Conservation (phyloP, 495 filamentous ascomycete species). For the Endocarpon pusillum region DNA sequence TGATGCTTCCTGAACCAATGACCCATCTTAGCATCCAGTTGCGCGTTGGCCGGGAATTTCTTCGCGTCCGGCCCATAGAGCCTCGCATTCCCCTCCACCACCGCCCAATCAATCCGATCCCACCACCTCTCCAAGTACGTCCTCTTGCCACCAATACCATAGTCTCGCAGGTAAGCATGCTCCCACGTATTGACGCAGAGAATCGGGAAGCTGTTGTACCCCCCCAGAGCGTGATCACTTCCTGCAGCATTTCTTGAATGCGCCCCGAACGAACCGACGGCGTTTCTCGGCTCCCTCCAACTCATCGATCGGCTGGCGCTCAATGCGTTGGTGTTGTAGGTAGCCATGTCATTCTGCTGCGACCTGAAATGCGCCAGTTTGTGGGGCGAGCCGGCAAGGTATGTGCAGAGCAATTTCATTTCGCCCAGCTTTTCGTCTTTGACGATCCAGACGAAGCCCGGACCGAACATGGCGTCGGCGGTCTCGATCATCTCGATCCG, state of each 20-base stretch:
- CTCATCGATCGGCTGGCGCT: conserved; percentile 4
- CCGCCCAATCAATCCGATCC: conserved; percentile 68
- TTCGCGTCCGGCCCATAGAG: too few species aligned
- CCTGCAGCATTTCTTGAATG: conserved; percentile 23
- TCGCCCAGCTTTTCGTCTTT: conserved; percentile 24
- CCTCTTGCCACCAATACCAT: conserved; percentile 63
- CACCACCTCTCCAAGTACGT: conserved; percentile 70
- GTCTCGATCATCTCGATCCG: conserved; percentile 62
- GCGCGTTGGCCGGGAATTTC: too few species aligned
- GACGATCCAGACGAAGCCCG: conserved; percentile 93
- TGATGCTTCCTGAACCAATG: too few species aligned
- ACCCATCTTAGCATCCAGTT: too few species aligned
- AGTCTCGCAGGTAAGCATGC: conserved; percentile 81
- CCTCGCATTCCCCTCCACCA: too few species aligned
- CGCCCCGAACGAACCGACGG: conserved; percentile 33
- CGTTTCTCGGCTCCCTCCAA: conserved; percentile 23
- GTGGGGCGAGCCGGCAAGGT: conserved; percentile 81
- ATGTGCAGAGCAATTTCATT: conserved; percentile 70
- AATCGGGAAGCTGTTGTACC: conserved; percentile 52
- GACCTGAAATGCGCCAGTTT: conserved; percentile 65
- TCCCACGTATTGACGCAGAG: conserved; percentile 93
- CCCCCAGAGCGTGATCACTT: conserved; percentile 41
- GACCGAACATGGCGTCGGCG: conserved; percentile 85
- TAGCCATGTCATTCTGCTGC: conserved; percentile 71
- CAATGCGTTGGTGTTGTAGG: conserved; percentile 19